These are phyloP conservation scores for Aspergillus ellipticus DNA, from an alignment of 495 filamentous ascomycete species.

Conservation along the genomic window DNA sequence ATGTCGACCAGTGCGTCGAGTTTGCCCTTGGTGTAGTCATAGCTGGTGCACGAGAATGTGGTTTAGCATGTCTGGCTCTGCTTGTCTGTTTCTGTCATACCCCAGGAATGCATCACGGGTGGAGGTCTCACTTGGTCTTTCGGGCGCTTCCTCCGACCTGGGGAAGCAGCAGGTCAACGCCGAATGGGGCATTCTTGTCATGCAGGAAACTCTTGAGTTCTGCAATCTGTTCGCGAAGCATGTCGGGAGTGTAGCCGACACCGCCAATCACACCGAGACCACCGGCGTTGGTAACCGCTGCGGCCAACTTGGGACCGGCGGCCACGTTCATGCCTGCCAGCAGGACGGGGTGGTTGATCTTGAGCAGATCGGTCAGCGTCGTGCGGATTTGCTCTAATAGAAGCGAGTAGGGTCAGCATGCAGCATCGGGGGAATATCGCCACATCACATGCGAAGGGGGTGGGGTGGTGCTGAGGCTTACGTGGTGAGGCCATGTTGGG, in stretches of 20 bases:
- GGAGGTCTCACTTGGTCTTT: slow-evolving; percentile 77
- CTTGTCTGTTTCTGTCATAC: no score
- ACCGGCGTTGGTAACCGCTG: slow-evolving; percentile 94
- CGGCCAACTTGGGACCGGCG: slow-evolving; percentile 93
- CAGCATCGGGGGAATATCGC: not conserved
- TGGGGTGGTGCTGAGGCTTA: slow-evolving; percentile 42
- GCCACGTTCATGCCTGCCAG: slow-evolving; percentile 99
- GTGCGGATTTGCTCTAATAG: slow-evolving; percentile 77
- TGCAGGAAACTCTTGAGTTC: slow-evolving; percentile 87
- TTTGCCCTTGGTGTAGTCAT: slow-evolving; percentile 99
- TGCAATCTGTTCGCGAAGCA: slow-evolving; percentile 90
- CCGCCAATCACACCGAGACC: slow-evolving; percentile 96
- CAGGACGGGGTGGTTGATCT: slow-evolving; percentile 94
- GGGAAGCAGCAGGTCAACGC: slow-evolving; percentile 90
- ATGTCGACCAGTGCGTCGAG: slow-evolving; percentile 86
- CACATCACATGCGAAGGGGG: slow-evolving; percentile 16
- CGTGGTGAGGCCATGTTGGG: slow-evolving; percentile 72
- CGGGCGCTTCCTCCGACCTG: slow-evolving; percentile 91
- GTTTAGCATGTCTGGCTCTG: slow-evolving; percentile 18
- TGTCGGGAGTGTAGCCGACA: slow-evolving; percentile 93
- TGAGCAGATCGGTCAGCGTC: slow-evolving; percentile 86
- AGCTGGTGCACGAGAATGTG: slow-evolving; percentile 51
- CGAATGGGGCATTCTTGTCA: slow-evolving; percentile 98
- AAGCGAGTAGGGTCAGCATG: slow-evolving; percentile 21
- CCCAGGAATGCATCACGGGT: not conserved